phyloP scores from a whole-genome alignment of 306 rosid genomes.

The Dryas drummondii region DNA sequence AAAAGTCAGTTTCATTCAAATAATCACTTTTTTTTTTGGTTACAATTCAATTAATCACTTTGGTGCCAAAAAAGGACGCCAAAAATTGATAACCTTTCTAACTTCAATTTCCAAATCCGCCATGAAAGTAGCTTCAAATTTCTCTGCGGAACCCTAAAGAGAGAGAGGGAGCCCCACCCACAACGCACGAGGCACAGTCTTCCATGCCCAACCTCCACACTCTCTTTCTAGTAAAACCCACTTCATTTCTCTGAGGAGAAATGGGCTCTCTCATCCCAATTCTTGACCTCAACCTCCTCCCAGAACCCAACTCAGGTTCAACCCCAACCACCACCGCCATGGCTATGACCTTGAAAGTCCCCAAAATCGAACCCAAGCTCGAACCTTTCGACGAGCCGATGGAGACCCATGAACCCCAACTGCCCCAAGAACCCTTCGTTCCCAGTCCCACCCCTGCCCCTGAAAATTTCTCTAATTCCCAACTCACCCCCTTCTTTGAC shows the following conservation, averaged over 20 bases:
- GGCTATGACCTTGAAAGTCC: conserved; percentile 26
- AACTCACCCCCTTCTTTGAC: conserved; percentile 16
- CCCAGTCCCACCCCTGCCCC: conserved; percentile 32
- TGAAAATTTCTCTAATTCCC: conserved; percentile 24
- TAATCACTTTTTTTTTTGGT: neutral
- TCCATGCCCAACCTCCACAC: conserved; percentile 22
- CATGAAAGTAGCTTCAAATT: conserved; percentile 30
- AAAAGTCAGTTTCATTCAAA: neutral
- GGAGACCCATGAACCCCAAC: conserved; percentile 17
- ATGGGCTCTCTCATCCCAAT: conserved; percentile 61
- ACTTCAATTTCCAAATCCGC: conserved; percentile 23
- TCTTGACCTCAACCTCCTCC: conserved; percentile 52
- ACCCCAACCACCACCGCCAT: conserved; percentile 5
- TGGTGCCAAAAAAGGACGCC: neutral
- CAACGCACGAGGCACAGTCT: neutral
- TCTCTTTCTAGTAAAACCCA: conserved; percentile 5
- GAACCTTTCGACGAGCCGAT: conserved; percentile 64
- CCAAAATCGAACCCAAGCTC: conserved; percentile 62
- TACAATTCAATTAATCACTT: neutral
- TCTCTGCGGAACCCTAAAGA: conserved; percentile 25
- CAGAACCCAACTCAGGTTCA: conserved; percentile 41
- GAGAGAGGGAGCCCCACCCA: neutral
- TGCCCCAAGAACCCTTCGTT: conserved; percentile 12
- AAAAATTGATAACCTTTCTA: neutral
- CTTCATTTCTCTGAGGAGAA: neutral